Conservation (phyloP, 2,329 filamentous ascomycete species). For the Colletotrichum gigasporum region DNA sequence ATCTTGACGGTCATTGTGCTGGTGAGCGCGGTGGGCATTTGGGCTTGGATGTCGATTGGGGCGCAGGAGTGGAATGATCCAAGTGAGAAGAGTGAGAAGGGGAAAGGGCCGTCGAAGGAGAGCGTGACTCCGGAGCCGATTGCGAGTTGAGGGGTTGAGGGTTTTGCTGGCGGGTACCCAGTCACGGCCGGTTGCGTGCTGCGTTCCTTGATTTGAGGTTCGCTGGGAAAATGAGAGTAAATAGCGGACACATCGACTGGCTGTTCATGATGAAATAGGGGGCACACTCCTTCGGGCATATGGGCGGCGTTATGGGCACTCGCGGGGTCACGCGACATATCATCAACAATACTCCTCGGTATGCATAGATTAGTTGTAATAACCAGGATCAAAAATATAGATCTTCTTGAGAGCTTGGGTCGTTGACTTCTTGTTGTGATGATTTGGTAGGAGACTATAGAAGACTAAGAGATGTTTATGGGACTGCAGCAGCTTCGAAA, state of each 20-base stretch:
- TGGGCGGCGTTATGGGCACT: background rate
- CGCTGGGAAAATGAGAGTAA: background rate
- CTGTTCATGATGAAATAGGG: background rate
- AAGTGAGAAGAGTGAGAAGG: too few species aligned
- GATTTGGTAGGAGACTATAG: too few species aligned
- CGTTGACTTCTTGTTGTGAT: too few species aligned
- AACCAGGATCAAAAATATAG: too few species aligned
- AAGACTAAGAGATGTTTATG: too few species aligned
- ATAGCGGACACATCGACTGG: background rate
- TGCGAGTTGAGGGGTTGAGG: too few species aligned
- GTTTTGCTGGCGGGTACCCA: too few species aligned
- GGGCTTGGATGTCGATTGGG: conserved; percentile 50
- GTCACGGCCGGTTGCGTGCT: too few species aligned
- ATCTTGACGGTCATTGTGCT: conserved; percentile 70
- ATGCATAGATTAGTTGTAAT: background rate
- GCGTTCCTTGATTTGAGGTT: background rate
- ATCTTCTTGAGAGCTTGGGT: too few species aligned
- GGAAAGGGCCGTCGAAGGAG: too few species aligned
- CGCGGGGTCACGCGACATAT: background rate
- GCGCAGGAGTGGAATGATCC: conserved; percentile 19
- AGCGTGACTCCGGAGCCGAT: too few species aligned
- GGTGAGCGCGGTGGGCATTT: conserved; percentile 60
- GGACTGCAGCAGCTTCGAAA: too few species aligned
- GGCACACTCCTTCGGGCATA: background rate
- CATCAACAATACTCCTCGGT: background rate